These are phyloP conservation scores for Brettanomyces nanus DNA, from an alignment of 805 yeast genomes.

Conservation along the genomic window DNA sequence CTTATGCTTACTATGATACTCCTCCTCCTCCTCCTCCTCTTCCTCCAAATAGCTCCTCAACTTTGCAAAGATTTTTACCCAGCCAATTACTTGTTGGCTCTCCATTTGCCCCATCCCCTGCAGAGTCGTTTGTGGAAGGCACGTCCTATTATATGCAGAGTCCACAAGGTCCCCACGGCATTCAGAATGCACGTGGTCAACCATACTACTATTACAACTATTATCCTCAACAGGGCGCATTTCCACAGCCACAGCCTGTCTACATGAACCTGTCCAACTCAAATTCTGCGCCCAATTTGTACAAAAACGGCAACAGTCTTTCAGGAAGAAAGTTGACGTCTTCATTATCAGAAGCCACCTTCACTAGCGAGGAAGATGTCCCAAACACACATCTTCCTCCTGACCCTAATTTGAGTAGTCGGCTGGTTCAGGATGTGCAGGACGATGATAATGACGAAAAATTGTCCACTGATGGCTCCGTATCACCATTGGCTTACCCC, in stretches of 20 bases:
- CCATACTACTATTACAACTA: background rate
- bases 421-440: background rate
- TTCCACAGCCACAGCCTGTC: background rate
- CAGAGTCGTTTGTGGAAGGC: constrained; percentile 7
- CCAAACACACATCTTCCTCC: background rate
- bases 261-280: background rate
- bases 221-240: background rate
- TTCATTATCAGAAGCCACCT: background rate
- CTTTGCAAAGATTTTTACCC: constrained; percentile 50
- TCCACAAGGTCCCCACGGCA: background rate
- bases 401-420: background rate
- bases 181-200: background rate
- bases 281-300: background rate
- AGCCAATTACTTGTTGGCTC: constrained; percentile 52
- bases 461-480: background rate
- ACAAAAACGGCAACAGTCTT: background rate
- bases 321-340: background rate
- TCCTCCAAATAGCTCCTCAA: too few relatives aligned
- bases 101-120: constrained; percentile 44
- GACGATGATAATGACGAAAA: background rate
- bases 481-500: background rate
- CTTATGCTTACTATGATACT: background rate
- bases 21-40: background rate
- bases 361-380: background rate
- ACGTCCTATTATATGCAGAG: background rate